phyloP scores from a whole-genome alignment of 495 filamentous ascomycete species.

The Durotheca rogersii region DNA sequence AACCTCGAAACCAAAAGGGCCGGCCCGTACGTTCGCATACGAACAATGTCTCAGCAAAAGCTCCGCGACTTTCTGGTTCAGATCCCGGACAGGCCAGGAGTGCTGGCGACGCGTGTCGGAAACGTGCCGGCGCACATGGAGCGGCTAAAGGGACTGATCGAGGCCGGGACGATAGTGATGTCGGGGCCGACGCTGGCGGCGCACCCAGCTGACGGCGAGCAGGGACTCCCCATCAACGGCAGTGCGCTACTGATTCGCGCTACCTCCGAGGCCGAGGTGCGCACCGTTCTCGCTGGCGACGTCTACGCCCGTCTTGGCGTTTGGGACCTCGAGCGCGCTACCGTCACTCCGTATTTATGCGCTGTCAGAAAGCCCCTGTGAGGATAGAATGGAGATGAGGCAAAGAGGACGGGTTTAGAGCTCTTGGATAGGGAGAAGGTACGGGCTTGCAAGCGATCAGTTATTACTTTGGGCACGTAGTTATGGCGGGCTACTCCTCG shows the following conservation, averaged over 20 bases:
- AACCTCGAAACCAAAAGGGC: neutral
- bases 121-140: constrained; percentile 20
- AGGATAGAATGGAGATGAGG: neutral
- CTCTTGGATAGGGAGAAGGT: neutral
- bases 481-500: too few species aligned
- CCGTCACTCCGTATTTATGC: constrained; percentile 17
- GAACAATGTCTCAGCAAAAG: constrained; percentile 26
- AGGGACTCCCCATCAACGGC: constrained; percentile 18
- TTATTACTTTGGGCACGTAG: too few species aligned
- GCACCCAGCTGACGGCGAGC: constrained; percentile 10
- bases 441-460: too few species aligned
- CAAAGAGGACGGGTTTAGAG: neutral
- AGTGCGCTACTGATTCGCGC: constrained; percentile 21
- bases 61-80: constrained; percentile 26
- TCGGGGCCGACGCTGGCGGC: constrained; percentile 19
- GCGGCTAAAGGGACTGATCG: constrained; percentile 16
- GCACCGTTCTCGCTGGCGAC: constrained; percentile 13
- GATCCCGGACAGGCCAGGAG: constrained; percentile 18
- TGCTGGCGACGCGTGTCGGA: constrained; percentile 8
- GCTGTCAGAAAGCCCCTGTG: constrained; percentile 25
- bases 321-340: constrained; percentile 24
- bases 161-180: constrained; percentile 23
- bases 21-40: neutral
- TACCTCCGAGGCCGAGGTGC: constrained; percentile 13
- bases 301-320: constrained; percentile 22